Percentiles rank a stretch among this genome's conserved stretches.
Evolutionary conservation across 495 filamentous ascomycete species (phyloP).

Genomic region (Penicillium goetzii): DNA sequence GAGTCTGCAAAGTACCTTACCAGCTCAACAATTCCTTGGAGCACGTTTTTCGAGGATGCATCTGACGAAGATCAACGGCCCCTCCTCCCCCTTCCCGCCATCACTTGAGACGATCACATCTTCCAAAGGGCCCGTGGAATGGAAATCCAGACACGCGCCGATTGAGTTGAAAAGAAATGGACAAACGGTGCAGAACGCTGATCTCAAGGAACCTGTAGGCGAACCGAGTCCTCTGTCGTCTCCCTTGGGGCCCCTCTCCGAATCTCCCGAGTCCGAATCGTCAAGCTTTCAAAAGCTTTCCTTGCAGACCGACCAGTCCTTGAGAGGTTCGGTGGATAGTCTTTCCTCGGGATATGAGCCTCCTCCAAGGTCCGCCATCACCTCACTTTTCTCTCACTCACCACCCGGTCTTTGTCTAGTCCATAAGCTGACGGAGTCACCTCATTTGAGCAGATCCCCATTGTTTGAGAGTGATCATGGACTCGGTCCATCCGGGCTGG

Average conservation of each 20-base stretch:
- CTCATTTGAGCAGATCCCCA: constrained; percentile 59
- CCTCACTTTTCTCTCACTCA: constrained; percentile 30
- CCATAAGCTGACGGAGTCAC: constrained; percentile 36
- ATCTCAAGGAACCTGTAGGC: constrained; percentile 33
- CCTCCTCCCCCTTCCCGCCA: constrained; percentile 14
- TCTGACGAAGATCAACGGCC: constrained; percentile 25
- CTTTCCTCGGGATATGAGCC: constrained; percentile 48
- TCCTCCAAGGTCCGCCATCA: constrained; percentile 44
- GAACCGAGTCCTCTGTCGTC: constrained; percentile 54
- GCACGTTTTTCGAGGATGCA: constrained; percentile 20
- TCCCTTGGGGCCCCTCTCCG: constrained; percentile 47
- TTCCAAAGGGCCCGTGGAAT: constrained; percentile 9
- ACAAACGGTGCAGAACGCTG: constrained; percentile 22
- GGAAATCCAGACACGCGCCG: constrained; percentile 15
- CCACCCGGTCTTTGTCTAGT: constrained; percentile 28
- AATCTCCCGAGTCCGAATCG: constrained; percentile 46
- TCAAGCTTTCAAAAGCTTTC: constrained; percentile 61
- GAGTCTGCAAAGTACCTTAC: neutral
- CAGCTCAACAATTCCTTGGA: neutral
- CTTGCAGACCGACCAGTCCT: constrained; percentile 43
- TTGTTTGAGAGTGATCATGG: constrained; percentile 66
- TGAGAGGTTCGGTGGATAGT: constrained; percentile 49
- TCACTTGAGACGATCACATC: constrained; percentile 27
- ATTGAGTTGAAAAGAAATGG: constrained; percentile 15
- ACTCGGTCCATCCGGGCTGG: constrained; percentile 73